Percentiles rank a stretch among this genome's conserved stretches.
Evolutionary conservation across 768 basidiomycete genomes (phyloP).

Genomic region (Rhodosporidiobolus sp.): DNA sequence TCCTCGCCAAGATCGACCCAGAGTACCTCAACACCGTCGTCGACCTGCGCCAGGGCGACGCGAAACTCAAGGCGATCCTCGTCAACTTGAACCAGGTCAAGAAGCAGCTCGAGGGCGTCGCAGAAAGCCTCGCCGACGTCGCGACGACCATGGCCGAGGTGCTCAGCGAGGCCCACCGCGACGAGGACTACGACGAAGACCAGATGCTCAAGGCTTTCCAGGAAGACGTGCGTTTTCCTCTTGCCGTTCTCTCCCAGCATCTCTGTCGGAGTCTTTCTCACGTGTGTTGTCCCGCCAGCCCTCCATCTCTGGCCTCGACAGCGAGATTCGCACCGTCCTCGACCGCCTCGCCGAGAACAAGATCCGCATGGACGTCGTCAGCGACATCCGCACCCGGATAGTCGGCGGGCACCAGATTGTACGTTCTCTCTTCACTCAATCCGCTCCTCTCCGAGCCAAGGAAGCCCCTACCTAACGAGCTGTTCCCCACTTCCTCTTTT

Average conservation of each 20-base stretch:
- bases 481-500: background rate
- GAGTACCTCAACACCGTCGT: conserved; percentile 31
- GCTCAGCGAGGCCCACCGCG: conserved; percentile 7
- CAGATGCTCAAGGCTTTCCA: background rate
- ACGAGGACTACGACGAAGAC: conserved; percentile 18
- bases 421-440: conserved; percentile 45
- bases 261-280: background rate
- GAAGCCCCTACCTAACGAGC: too few relatives aligned
- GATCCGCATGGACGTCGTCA: conserved; percentile 58
- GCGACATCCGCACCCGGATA: conserved; percentile 60
- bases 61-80: conserved; percentile 4
- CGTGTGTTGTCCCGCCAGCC: background rate
- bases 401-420: conserved; percentile 62
- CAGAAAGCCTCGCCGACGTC: conserved; percentile 28
- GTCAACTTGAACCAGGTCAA: background rate
- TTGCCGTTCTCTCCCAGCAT: background rate
- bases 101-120: background rate
- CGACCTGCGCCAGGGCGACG: conserved; percentile 23
- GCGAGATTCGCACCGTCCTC: conserved; percentile 64
- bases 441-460: conserved; percentile 13
- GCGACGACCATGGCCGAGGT: conserved; percentile 37
- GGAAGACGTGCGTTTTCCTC: conserved; percentile 11
- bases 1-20: conserved; percentile 20
- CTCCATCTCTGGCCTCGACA: conserved; percentile 56
- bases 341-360: conserved; percentile 65